Evolutionary conservation across 2,329 filamentous ascomycete species (phyloP).

Genomic region (Hypomyces rosellus): DNA sequence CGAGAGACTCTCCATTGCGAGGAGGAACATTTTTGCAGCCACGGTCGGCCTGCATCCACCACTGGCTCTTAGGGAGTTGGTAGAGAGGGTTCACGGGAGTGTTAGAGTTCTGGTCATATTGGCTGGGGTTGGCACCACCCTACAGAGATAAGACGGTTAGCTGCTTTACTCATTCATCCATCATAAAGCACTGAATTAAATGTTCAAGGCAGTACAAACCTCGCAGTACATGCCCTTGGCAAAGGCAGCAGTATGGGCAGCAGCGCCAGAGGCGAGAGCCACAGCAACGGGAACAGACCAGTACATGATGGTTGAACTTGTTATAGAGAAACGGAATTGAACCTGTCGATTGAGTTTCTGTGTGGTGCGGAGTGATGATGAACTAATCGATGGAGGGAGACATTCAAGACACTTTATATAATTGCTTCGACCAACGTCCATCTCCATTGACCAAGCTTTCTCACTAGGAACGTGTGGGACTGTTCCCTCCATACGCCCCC

Average conservation of each 20-base stretch:
- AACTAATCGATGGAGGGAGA: no score
- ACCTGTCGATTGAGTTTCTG: no score
- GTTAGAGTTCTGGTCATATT: constrained; percentile 35
- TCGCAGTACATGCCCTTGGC: constrained; percentile 19
- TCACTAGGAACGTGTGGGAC: no score
- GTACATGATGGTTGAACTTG: constrained; percentile 2
- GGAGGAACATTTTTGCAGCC: constrained; percentile 33
- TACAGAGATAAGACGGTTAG: neutral
- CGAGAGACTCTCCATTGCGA: constrained; percentile 21
- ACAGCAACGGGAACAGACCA: constrained; percentile 10
- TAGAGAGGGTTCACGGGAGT: constrained; percentile 36
- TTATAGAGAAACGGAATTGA: no score
- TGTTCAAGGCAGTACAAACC: constrained; percentile 1
- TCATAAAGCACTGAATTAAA: no score
- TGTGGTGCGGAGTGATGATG: no score
- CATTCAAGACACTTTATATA: no score
- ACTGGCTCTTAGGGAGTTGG: constrained; percentile 32
- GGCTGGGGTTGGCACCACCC: constrained; percentile 18
- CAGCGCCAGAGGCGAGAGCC: constrained; percentile 11
- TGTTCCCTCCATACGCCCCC: no score
- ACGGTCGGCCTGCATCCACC: constrained; percentile 42
- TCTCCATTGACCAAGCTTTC: no score
- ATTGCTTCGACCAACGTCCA: no score
- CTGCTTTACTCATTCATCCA: no score
- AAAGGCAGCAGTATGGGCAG: constrained; percentile 15